These are phyloP conservation scores for Mycena floridula DNA, from an alignment of 768 basidiomycete genomes.

Conservation along the genomic window DNA sequence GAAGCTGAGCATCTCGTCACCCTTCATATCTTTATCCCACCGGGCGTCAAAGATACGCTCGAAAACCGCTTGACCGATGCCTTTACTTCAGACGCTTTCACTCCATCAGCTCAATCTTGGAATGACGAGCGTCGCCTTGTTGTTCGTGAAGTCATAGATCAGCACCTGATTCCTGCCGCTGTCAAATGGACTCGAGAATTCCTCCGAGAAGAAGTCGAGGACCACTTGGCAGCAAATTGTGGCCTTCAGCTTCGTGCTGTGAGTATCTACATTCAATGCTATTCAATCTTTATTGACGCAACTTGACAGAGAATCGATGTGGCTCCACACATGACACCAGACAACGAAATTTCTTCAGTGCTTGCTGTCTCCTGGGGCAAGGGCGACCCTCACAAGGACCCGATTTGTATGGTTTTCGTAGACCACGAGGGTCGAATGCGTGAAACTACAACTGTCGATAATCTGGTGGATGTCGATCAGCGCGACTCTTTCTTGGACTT, in stretches of 20 bases:
- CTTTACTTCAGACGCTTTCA: slow-evolving; percentile 79
- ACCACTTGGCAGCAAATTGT: slow-evolving; percentile 65
- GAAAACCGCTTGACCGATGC: slow-evolving; percentile 74
- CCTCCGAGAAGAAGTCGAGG: slow-evolving; percentile 87
- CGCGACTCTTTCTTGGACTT: slow-evolving; percentile 75
- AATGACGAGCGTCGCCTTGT: slow-evolving; percentile 79
- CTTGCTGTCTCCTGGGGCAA: slow-evolving; percentile 92
- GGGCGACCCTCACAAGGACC: slow-evolving; percentile 90
- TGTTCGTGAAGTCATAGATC: slow-evolving; percentile 71
- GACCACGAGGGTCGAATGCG: slow-evolving; percentile 87
- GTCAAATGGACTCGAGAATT: slow-evolving; percentile 88
- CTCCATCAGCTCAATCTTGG: slow-evolving; percentile 85
- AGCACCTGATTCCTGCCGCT: slow-evolving; percentile 78
- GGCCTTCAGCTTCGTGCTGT: slow-evolving; percentile 67
- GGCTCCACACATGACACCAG: slow-evolving; percentile 60
- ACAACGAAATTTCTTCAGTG: slow-evolving; percentile 71
- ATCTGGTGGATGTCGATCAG: slow-evolving; percentile 65
- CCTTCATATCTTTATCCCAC: slow-evolving; percentile 61
- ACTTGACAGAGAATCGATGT: slow-evolving; percentile 69
- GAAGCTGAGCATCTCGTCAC: slow-evolving; percentile 86
- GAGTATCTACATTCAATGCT: slow-evolving; percentile 16
- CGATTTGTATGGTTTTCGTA: slow-evolving; percentile 76
- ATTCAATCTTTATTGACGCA: slow-evolving; percentile 10
- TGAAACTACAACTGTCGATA: slow-evolving; percentile 87
- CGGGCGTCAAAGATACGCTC: slow-evolving; percentile 57